Evolutionary conservation across 169 alveolate species (phyloP).

Genomic region (Plasmodium sp.): DNA sequence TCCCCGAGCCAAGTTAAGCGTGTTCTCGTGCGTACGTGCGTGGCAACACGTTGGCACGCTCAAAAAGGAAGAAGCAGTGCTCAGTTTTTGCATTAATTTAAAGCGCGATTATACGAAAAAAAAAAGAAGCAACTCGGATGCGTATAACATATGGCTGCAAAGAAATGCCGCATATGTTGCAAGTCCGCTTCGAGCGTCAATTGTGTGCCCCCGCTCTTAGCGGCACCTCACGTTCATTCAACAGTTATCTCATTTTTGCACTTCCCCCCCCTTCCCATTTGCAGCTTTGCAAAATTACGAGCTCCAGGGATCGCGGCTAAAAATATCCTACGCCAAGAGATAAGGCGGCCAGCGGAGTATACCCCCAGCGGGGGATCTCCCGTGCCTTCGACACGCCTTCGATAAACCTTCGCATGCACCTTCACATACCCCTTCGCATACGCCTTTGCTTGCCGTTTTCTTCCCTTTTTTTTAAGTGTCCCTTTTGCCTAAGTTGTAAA

Average conservation of each 20-base stretch:
- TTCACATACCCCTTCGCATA: neutral
- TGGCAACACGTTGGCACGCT: neutral
- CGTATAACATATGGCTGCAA: neutral
- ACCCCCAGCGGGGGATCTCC: neutral
- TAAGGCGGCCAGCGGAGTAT: neutral
- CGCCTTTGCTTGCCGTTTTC: neutral
- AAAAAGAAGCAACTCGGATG: neutral
- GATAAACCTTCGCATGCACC: neutral
- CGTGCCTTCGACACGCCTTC: neutral
- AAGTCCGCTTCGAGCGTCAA: neutral
- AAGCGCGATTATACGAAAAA: neutral
- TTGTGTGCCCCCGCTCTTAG: neutral
- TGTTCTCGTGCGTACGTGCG: neutral
- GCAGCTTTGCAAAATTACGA: conserved; percentile 74
- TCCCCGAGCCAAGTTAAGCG: neutral
- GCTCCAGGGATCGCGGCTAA: conserved; percentile 56
- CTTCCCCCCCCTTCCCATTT: neutral
- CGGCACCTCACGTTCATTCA: neutral
- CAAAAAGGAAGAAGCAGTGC: neutral
- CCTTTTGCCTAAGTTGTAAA: conserved; percentile 51
- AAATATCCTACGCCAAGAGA: conserved; percentile 73
- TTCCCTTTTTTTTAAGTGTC: conserved; percentile 9
- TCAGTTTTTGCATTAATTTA: neutral
- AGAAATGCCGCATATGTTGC: neutral
- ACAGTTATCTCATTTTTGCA: neutral